Evolutionary conservation across 495 filamentous ascomycete genomes (phyloP).

Genomic region (Daldinia concentrica): DNA sequence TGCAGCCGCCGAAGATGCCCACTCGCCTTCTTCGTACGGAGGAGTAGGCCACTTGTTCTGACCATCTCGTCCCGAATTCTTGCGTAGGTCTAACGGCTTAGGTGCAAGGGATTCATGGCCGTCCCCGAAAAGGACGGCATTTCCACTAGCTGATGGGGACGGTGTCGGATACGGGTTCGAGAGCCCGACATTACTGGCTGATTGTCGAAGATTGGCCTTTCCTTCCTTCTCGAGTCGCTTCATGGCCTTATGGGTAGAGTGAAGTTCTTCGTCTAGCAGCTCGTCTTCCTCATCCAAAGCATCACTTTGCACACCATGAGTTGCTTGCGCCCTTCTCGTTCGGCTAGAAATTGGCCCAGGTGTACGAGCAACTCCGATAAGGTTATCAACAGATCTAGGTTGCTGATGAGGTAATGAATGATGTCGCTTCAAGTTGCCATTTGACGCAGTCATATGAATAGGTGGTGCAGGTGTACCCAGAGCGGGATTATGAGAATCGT

Average conservation of each 20-base stretch:
- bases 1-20: slow-evolving; percentile 80
- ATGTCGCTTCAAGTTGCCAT: slow-evolving; percentile 67
- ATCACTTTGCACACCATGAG: slow-evolving; percentile 84
- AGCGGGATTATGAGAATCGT: slow-evolving; percentile 71
- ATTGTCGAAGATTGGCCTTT: slow-evolving; percentile 62
- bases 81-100: slow-evolving; percentile 62
- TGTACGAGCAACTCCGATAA: slow-evolving; percentile 60
- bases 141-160: slow-evolving; percentile 85
- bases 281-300: slow-evolving; percentile 98
- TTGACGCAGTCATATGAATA: slow-evolving; percentile 61
- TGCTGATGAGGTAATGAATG: slow-evolving; percentile 79
- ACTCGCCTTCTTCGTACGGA: slow-evolving; percentile 87
- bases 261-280: slow-evolving; percentile 81
- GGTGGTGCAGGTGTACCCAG: slow-evolving; percentile 65
- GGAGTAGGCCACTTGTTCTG: slow-evolving; percentile 93
- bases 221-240: slow-evolving; percentile 61
- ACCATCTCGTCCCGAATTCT: slow-evolving; percentile 53
- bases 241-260: slow-evolving; percentile 60
- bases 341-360: slow-evolving; percentile 79
- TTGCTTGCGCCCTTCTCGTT: slow-evolving; percentile 81
- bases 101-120: slow-evolving; percentile 69
- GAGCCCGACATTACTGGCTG: slow-evolving; percentile 66
- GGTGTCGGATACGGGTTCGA: slow-evolving; percentile 91
- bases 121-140: slow-evolving; percentile 74
- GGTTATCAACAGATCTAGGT: slow-evolving; percentile 71